phyloP scores from a whole-genome alignment of 768 basidiomycete species.

The Polyporus arcularius region DNA sequence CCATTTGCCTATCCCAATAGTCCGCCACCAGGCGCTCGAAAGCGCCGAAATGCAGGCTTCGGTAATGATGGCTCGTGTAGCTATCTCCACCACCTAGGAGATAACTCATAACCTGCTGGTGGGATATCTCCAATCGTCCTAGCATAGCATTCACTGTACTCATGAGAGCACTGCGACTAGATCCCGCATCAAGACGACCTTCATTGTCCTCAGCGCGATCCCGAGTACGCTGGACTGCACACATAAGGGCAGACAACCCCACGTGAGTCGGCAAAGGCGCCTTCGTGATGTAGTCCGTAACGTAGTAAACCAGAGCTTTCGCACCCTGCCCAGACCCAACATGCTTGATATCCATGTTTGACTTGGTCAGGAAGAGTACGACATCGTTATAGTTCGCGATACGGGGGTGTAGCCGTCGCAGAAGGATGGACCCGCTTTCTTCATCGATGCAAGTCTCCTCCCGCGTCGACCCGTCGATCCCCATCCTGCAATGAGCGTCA shows the following conservation, averaged over 20 bases:
- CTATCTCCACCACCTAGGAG: constrained; percentile 24
- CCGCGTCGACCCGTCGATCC: constrained; percentile 11
- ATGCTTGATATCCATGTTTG: constrained; percentile 36
- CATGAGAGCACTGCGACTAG: neutral
- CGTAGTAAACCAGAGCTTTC: constrained; percentile 36
- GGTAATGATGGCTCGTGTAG: constrained; percentile 24
- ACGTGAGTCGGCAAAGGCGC: constrained; percentile 21
- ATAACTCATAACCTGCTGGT: constrained; percentile 34
- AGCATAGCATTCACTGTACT: constrained; percentile 24
- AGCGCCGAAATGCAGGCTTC: no score
- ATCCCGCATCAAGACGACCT: no score
- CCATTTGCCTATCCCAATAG: no score
- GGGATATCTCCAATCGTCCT: constrained; percentile 28
- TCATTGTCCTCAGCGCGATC: no score
- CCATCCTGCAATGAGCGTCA: constrained; percentile 9
- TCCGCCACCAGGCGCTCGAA: no score
- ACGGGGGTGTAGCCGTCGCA: constrained; percentile 13
- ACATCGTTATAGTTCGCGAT: constrained; percentile 11
- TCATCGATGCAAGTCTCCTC: constrained; percentile 4
- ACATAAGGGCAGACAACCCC: constrained; percentile 11
- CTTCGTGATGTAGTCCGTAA: constrained; percentile 43
- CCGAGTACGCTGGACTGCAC: neutral
- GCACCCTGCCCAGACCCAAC: constrained; percentile 35
- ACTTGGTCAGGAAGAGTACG: constrained; percentile 16
- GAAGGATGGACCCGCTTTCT: constrained; percentile 1